Percentiles rank a stretch among this genome's conserved stretches.
Conservation (phyloP, 1,284 basidiomycete species). For the Phylloporus sp. region DNA sequence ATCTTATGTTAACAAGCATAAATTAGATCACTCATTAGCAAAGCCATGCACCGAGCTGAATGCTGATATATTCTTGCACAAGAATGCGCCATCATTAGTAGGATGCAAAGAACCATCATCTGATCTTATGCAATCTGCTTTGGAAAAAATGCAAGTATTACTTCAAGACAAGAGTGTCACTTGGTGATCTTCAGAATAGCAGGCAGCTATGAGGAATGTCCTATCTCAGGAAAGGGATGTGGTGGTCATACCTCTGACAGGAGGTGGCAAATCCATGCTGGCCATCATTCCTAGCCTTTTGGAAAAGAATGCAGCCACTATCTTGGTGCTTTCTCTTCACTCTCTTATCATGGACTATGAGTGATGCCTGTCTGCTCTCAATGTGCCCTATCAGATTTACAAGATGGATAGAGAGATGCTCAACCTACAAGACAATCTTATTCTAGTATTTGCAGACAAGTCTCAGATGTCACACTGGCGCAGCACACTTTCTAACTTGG, state of each 20-base stretch:
- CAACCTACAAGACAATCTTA: neutral
- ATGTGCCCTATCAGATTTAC: slow-evolving; percentile 5
- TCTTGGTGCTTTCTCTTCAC: slow-evolving; percentile 9
- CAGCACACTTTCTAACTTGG: accelerated
- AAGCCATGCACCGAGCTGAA: no score
- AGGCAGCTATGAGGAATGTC: neutral
- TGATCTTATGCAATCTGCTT: no score
- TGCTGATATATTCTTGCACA: no score
- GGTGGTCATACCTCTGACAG: neutral
- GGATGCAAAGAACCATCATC: no score
- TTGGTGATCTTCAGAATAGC: neutral
- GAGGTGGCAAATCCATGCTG: slow-evolving; percentile 19
- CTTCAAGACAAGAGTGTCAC: no score
- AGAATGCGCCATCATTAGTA: no score
- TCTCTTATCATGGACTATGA: slow-evolving; percentile 16
- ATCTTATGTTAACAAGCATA: no score
- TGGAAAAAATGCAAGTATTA: no score
- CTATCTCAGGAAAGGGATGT: neutral
- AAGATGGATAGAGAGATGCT: accelerated
- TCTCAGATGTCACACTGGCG: neutral
- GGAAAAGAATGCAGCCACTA: neutral
- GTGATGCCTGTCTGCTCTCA: neutral
- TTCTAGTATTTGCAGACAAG: slow-evolving; percentile 12
- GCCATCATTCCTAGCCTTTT: slow-evolving; percentile 10
- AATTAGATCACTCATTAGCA: no score